Conservation (phyloP, 2,329 filamentous ascomycete species). For the Diaporthe humulicola region DNA sequence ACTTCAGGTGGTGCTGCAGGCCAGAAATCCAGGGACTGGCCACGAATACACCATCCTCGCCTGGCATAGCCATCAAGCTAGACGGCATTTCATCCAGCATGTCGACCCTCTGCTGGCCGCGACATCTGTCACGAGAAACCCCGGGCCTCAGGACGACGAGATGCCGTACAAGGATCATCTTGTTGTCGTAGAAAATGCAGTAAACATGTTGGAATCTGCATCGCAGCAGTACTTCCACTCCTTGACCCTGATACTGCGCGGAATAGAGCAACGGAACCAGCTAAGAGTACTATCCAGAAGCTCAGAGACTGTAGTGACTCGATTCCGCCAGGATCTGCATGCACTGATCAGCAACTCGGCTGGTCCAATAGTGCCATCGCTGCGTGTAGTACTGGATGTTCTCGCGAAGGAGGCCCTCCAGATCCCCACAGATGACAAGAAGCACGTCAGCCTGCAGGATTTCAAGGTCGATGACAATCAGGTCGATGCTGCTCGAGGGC, state of each 20-base stretch:
- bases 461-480: conserved; percentile 6
- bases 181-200: conserved; percentile 60
- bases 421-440: conserved; percentile 41
- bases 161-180: conserved; percentile 60
- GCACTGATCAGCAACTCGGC: conserved; percentile 76
- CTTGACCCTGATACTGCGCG: conserved; percentile 64
- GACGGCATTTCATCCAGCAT: conserved; percentile 71
- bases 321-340: conserved; percentile 72
- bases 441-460: not conserved
- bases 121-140: conserved; percentile 47
- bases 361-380: conserved; percentile 65
- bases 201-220: conserved; percentile 71
- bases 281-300: conserved; percentile 50
- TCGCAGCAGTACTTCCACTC: conserved; percentile 70
- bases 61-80: conserved; percentile 73
- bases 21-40: conserved; percentile 62
- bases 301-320: conserved; percentile 54
- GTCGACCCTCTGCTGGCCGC: conserved; percentile 68
- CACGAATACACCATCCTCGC: conserved; percentile 69
- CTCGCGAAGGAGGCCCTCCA: conserved; percentile 66
- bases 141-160: conserved; percentile 31
- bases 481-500: conserved; percentile 58
- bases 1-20: conserved; percentile 66
- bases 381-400: conserved; percentile 67
- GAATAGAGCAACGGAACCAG: conserved; percentile 51